Evolutionary conservation across 2,329 filamentous ascomycete genomes (phyloP).

Genomic region (Talaromyces piceae): DNA sequence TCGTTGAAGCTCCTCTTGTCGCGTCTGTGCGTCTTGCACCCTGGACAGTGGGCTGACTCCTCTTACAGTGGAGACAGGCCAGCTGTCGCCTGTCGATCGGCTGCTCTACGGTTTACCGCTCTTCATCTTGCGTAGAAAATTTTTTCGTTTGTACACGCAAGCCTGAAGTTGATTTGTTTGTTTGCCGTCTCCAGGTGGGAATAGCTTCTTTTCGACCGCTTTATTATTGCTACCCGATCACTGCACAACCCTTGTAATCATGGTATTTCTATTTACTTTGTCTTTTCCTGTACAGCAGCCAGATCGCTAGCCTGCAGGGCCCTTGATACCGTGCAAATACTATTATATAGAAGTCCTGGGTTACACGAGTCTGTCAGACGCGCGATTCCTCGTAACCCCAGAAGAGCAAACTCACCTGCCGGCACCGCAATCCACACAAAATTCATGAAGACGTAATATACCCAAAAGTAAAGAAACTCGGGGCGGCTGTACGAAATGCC

Average conservation of each 20-base stretch:
- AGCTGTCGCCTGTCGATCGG: neutral
- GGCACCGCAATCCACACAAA: conserved; percentile 60
- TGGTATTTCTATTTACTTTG: neutral
- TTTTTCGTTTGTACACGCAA: neutral
- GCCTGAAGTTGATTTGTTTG: too few species aligned
- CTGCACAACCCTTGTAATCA: neutral
- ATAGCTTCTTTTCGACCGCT: neutral
- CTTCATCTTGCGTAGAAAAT: neutral
- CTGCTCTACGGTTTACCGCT: neutral
- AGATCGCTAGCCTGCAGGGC: conserved; percentile 4
- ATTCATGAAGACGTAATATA: conserved; percentile 61
- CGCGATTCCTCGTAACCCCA: neutral
- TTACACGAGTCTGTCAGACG: neutral
- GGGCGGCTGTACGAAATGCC: conserved; percentile 52
- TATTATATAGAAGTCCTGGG: conserved; percentile 12
- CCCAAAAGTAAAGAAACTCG: conserved; percentile 58
- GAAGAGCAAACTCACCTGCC: conserved; percentile 36
- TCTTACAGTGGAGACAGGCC: neutral
- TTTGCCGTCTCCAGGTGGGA: too few species aligned
- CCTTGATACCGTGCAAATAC: conserved; percentile 7
- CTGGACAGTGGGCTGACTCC: neutral
- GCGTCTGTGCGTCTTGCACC: neutral
- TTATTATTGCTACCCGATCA: neutral
- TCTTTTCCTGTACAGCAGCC: neutral
- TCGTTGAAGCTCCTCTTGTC: neutral